Evolutionary conservation across 2,329 filamentous ascomycete species (phyloP), one percentile per base, ranked within the genome.

Genomic region (Fusarium sublunatum): DNA sequence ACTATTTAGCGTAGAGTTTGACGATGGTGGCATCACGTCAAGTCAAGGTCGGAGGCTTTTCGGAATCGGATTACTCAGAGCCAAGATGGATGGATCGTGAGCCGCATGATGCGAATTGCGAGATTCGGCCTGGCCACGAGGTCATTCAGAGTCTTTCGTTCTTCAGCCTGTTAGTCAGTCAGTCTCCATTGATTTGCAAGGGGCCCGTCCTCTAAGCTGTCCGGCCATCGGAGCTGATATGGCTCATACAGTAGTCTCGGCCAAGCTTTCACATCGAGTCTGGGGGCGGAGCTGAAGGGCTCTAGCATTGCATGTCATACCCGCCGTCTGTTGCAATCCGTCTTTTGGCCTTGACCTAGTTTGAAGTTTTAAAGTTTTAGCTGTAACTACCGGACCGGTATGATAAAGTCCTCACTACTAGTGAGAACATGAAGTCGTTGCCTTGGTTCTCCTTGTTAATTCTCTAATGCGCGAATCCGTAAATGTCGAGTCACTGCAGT

Each of bases 151-250:
- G 22, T 40, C 38, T 40, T 26, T 40, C 13, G 36, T 28, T 29
- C 22, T 52, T 15, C 11, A 53, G n/a, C 25, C 28, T 53, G 52
- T 53, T 55, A 55, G 52, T 55, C 38, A 55, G 28, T 22, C 34
- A 24, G 25, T 43, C 52, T 39, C 52, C 47, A 53, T 53, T 25
- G 24, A 13, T 19, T 19, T 26, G 22, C 38, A 52, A 52, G 47
- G 47, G 31, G 15, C 35, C 32, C 15, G 19, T 38, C 38, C 38
- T 10, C 12, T 31, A 45, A 48, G 41, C 29, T 42, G 35, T 53
- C 63, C 63, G 58, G 63, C 43, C 46, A 64, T 66, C 63, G 63
- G 62, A 65, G 63, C 38, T 59, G 45, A n/a, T 49, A 52, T 61
- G 46, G 63, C 62, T 65, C 62, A 65, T 34, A 58, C 45, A 51